These are phyloP conservation scores for Taiozyma sp. DNA, from an alignment of 1,139 yeast genomes.

Conservation along the genomic window DNA sequence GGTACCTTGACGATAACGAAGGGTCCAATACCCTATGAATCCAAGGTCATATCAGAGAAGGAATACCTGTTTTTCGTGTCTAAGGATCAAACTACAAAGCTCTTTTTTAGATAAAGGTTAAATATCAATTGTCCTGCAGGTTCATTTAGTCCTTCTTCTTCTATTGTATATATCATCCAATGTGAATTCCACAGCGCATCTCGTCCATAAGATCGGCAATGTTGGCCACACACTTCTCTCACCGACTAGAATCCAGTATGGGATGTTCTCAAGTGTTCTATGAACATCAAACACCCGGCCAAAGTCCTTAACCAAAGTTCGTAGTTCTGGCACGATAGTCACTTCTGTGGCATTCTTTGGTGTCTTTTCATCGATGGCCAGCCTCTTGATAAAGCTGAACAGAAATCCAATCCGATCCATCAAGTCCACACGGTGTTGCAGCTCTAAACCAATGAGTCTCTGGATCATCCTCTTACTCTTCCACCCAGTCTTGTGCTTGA, in stretches of 20 bases:
- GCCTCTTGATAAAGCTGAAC: constrained; percentile 62
- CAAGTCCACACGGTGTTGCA: constrained; percentile 79
- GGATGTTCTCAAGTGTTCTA: constrained; percentile 56
- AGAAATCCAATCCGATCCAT: constrained; percentile 74
- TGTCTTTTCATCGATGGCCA: constrained; percentile 82
- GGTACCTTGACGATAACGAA: constrained; percentile 57
- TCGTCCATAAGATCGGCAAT: constrained; percentile 75
- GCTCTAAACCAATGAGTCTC: constrained; percentile 42
- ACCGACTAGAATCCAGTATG: constrained; percentile 88
- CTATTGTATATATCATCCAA: constrained; percentile 50
- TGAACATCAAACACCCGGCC: constrained; percentile 74
- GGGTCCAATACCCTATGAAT: constrained; percentile 39
- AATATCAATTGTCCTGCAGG: no score
- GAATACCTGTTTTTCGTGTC: constrained; percentile 60
- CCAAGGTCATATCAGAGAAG: constrained; percentile 42
- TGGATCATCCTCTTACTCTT: constrained; percentile 29
- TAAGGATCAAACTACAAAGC: constrained; percentile 40
- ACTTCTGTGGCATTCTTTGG: constrained; percentile 76
- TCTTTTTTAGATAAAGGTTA: constrained; percentile 32
- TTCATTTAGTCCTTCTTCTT: constrained; percentile 37
- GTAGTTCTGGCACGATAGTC: constrained; percentile 83
- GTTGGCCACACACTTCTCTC: constrained; percentile 94
- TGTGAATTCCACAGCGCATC: constrained; percentile 88
- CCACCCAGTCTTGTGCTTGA: constrained; percentile 49
- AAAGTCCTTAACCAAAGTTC: constrained; percentile 61